Base-by-base conservation (phyloP, 352 stramenopile species). In the Aphanomyces cochlioides region DNA sequence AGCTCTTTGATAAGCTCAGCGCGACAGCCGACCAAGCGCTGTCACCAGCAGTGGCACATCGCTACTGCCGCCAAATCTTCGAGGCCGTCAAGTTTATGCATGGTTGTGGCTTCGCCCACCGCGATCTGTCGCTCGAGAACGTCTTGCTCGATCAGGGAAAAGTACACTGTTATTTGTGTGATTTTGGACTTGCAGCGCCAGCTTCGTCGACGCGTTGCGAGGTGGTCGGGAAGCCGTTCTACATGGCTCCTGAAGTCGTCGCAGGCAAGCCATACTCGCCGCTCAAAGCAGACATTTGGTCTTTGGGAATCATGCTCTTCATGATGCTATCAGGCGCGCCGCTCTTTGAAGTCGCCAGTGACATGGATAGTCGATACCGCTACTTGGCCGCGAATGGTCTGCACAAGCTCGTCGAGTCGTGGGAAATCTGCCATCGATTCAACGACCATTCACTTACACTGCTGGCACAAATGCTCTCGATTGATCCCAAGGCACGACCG, bases 341-440 rank as follows among this genome's bases (percentile, higher is more conserved):
- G n/a, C 73, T 89, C 4, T 84, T 87, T 17, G 76, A 79, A 66
- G 72, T 56, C 4, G 71, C 80, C 2, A 74, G 65, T 36, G 79
- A 87, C 2, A 59, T 39, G 0, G 82, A 90, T 65, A 79, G 77
- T 7, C 79, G 82, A 5, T 90, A 84, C 67, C 79, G 79, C 1
- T 47, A 84, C 4, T 68, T 90, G 7, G 66, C 77, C 47, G 58
- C 57, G 13, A 68, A 74, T 5, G 82, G 80, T 0, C 66, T 90
- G 37, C 45, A 57, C 6, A 68, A 68, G 4, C 69, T 88, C n/a
- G 45, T 90, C 19, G 38, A 61, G 7, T 58, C 69, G 19, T 90
- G 82, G 80, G 72, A 75, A 1, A 60, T 86, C 38, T 4, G 47
- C n/a, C 45, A 17, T 7, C 72, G 68, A 34, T 54, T 90, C n/a